These are phyloP conservation scores for Funneliformis geosporum DNA, from an alignment of 192 early-diverging fungal species.

Conservation along the genomic window DNA sequence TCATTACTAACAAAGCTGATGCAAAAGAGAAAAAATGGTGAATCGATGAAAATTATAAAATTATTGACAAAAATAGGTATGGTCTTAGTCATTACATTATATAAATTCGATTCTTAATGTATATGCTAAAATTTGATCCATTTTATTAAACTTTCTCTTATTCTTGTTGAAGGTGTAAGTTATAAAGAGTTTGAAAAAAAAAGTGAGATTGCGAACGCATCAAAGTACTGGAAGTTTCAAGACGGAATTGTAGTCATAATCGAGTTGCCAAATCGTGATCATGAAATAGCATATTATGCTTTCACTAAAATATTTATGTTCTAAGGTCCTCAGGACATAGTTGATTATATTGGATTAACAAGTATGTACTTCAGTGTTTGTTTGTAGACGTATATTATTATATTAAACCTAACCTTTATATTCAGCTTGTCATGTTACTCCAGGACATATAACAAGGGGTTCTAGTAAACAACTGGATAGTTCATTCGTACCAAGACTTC, in stretches of 20 bases:
- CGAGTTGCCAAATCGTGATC: conserved; percentile 18
- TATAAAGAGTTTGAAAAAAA: conserved; percentile 19
- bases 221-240: not conserved
- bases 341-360: not conserved
- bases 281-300: not conserved
- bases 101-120: conserved; percentile 8
- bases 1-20: conserved; percentile 21
- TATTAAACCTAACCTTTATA: conserved; percentile 19
- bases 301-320: not conserved
- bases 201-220: not conserved
- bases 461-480: not conserved
- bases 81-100: not conserved
- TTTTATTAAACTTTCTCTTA: conserved; percentile 17
- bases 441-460: conserved; percentile 1
- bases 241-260: conserved; percentile 13
- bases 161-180: conserved; percentile 22
- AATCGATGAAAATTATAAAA: conserved; percentile 13
- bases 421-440: conserved; percentile 5
- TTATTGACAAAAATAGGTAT: conserved; percentile 16
- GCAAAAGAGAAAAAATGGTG: conserved; percentile 20
- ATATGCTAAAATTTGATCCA: conserved; percentile 9
- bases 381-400: conserved; percentile 19
- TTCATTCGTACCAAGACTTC: conserved; percentile 22
- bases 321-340: not conserved
- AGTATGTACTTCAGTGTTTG: conserved; percentile 22